phyloP scores from a whole-genome alignment of 257 asterid species.

The Oldenlandia corymbosa region DNA sequence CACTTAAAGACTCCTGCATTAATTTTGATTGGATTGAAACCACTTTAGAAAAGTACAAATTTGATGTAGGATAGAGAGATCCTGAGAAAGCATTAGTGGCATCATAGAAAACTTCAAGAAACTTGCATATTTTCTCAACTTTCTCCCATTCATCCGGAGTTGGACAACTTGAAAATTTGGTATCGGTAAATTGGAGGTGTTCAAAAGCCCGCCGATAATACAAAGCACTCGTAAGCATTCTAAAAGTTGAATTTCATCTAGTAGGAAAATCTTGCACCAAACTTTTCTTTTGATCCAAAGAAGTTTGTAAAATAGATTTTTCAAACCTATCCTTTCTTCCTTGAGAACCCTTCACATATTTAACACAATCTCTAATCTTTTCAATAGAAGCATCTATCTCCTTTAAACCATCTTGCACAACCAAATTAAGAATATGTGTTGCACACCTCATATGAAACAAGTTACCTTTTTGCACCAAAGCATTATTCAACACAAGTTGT shows the following conservation, averaged over 20 bases:
- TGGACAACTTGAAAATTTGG: background rate
- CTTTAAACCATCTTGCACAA: background rate
- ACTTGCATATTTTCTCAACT: background rate
- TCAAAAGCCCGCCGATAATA: background rate
- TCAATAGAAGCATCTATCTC: background rate
- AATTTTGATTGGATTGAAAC: too few relatives aligned
- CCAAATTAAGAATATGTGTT: background rate
- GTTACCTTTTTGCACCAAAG: background rate
- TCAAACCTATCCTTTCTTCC: background rate
- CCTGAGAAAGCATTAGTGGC: background rate
- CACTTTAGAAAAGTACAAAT: background rate
- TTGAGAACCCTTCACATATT: background rate
- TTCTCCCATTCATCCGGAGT: background rate
- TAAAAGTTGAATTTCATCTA: background rate
- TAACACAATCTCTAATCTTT: background rate
- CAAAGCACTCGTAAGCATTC: background rate
- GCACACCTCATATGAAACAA: background rate
- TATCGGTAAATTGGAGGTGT: background rate
- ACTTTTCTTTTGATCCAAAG: background rate
- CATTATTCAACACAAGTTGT: background rate
- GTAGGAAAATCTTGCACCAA: background rate
- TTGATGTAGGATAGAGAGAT: background rate
- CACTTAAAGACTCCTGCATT: too few relatives aligned
- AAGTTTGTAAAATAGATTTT: background rate
- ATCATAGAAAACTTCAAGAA: background rate